phyloP scores from a whole-genome alignment of 257 asterid species.

The Nicotiana benthamiana region DNA sequence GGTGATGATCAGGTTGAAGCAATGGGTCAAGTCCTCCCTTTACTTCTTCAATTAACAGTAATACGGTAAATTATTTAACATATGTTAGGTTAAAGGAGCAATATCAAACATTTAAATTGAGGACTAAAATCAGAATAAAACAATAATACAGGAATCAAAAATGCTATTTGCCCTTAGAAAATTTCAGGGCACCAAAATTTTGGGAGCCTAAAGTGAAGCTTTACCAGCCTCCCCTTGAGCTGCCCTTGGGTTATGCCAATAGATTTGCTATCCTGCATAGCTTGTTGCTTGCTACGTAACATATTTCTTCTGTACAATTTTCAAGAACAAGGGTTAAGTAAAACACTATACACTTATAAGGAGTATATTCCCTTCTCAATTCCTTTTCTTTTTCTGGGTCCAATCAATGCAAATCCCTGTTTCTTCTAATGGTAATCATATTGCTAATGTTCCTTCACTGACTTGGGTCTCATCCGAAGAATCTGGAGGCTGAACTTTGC shows the following conservation, averaged over 20 bases:
- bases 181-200: no score
- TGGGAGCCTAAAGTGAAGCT: no score
- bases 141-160: no score
- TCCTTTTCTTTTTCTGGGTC: not conserved
- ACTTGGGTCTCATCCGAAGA: slow-evolving; percentile 57
- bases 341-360: slow-evolving; percentile 24
- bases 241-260: not conserved
- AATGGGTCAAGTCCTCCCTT: no score
- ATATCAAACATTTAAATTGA: no score
- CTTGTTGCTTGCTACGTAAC: slow-evolving; percentile 13
- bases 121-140: no score
- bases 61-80: no score
- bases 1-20: no score
- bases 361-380: not conserved
- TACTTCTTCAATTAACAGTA: no score
- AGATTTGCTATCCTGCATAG: slow-evolving; percentile 7
- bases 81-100: no score
- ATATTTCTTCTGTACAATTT: slow-evolving; percentile 38
- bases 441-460: slow-evolving; percentile 67
- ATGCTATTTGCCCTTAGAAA: no score
- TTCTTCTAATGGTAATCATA: slow-evolving; percentile 11
- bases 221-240: no score
- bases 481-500: slow-evolving; percentile 51
- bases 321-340: slow-evolving; percentile 19
- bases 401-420: not conserved